Base-by-base conservation (phyloP, 768 basidiomycete species). In the Coprinellus micaceus region DNA sequence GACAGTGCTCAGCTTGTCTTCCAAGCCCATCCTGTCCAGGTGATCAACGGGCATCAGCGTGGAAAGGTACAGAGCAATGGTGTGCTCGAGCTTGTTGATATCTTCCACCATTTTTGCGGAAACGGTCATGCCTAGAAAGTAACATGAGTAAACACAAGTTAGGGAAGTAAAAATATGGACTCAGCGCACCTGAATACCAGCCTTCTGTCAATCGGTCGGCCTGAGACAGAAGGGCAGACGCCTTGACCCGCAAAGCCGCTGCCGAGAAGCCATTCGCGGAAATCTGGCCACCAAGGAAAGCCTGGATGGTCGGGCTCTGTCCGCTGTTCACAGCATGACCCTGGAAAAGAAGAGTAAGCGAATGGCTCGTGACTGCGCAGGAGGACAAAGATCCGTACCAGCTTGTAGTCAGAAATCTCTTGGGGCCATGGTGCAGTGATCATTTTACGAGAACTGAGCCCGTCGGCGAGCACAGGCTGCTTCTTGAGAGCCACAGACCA, bases 391-490 rank as follows among this genome's bases (percentile, higher is more conserved):
- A 9, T 26, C 70, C 81, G 67, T 67, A 87, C 90, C 49, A 79
- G 74, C 70, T 86, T 83, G 61, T 91, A 91, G 58, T 88, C 85
- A 58, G 83, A 77, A 67, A 88, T 79, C 49, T 79, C 74, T 67
- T 88, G 83, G 19, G 90, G 88, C 88, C 89, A 92, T 12, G 89
- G 88, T 64, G 85, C 84, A 59, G 77, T 80, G 60, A 91, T 85
- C 19, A 85, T 75, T 43, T 81, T 75, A 61, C 74, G 79, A 11
- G 79, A 73, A 53, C 82, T 78, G 33, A 77, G 73, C 48, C 82
- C 81, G 60, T 91, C 88, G 15, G 83, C 81, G 40, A 91, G 82
- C 40, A 83, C 74, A 10, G 77, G 73, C 4, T 88, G 87, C 58
- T 85, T 85, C 28, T 82, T 84, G 5, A 91, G 77, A 10, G 83